A percentile compares a stretch with the other conserved stretches of the same genome.
Conservation (phyloP, 805 yeast species). For the Lipomyces anomalus region DNA sequence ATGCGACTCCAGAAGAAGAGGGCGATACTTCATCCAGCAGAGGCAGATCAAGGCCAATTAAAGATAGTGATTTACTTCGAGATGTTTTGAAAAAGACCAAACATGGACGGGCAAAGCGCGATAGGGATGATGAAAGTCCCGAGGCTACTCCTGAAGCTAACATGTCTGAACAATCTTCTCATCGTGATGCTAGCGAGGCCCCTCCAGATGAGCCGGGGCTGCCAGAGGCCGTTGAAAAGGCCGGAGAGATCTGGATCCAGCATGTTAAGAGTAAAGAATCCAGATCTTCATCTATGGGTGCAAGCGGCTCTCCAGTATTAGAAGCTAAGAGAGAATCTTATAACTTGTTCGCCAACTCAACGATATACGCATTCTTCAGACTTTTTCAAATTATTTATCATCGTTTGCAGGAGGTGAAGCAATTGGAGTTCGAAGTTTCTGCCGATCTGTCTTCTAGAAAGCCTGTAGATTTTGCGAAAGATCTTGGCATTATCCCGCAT, state of each 20-base stretch:
- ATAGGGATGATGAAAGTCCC: constrained; percentile 15
- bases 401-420: constrained; percentile 72
- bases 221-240: constrained; percentile 25
- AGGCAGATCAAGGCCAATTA: neutral
- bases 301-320: constrained; percentile 27
- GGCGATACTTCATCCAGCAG: neutral
- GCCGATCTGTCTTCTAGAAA: constrained; percentile 53
- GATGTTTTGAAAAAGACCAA: constrained; percentile 44
- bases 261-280: constrained; percentile 27
- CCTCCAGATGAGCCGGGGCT: constrained; percentile 10
- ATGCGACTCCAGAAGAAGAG: constrained; percentile 22
- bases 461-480: constrained; percentile 65
- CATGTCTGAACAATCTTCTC: constrained; percentile 13
- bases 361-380: constrained; percentile 84
- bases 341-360: constrained; percentile 82
- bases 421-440: constrained; percentile 62
- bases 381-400: constrained; percentile 74
- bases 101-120: constrained; percentile 12
- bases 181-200: constrained; percentile 13
- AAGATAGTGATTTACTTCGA: constrained; percentile 39
- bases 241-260: constrained; percentile 29
- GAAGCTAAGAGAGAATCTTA: constrained; percentile 36
- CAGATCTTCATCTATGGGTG: constrained; percentile 28
- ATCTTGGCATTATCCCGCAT: constrained; percentile 71
- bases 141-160: constrained; percentile 23